Percentiles rank a stretch among this genome's conserved stretches.
Evolutionary conservation across 2,329 filamentous ascomycete genomes (phyloP).

Genomic region (Emergomyces africanus): DNA sequence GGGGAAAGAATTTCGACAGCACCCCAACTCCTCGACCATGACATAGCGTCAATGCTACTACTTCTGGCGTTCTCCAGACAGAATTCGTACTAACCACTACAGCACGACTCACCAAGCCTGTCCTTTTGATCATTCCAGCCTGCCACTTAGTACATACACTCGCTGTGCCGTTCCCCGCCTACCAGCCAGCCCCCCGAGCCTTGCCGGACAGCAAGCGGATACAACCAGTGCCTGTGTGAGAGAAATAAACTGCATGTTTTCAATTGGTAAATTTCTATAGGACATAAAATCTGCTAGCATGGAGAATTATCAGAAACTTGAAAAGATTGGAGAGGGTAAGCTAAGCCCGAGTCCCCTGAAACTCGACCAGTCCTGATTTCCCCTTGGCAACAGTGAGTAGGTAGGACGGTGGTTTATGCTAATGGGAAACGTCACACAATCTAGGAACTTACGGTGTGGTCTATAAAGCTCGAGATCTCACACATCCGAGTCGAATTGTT

Average conservation of each 20-base stretch:
- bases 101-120: background rate
- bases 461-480: slow-evolving; percentile 83
- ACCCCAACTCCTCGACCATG: background rate
- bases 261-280: background rate
- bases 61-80: background rate
- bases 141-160: background rate
- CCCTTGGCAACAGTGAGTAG: background rate
- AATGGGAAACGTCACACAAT: background rate
- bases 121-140: background rate
- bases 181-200: background rate
- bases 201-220: background rate
- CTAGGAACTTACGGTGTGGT: slow-evolving; percentile 88
- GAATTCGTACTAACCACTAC: slow-evolving; percentile 1
- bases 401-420: background rate
- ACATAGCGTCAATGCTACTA: background rate
- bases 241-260: background rate
- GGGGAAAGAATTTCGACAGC: background rate
- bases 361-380: background rate
- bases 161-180: background rate
- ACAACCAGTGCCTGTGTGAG: background rate
- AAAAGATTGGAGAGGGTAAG: slow-evolving; percentile 91
- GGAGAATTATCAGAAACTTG: slow-evolving; percentile 95
- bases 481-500: slow-evolving; percentile 70
- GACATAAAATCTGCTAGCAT: slow-evolving; percentile 36
- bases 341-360: slow-evolving; percentile 18